phyloP scores from a whole-genome alignment of 352 stramenopile genomes.

The Proteromonas lacertae region DNA sequence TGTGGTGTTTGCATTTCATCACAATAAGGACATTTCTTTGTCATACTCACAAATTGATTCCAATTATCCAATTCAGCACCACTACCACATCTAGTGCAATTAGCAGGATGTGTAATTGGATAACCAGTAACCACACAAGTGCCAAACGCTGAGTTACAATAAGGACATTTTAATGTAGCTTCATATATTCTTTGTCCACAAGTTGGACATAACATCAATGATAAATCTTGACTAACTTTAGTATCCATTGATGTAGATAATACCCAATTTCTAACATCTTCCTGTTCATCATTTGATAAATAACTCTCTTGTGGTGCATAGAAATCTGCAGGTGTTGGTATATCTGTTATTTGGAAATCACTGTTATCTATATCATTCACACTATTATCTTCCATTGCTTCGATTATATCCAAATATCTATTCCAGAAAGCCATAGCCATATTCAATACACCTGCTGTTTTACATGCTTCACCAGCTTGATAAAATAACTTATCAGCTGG shows the following conservation, averaged over 20 bases:
- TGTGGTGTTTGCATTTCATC: constrained; percentile 9
- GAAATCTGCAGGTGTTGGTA: constrained; percentile 38
- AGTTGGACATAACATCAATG: constrained; percentile 19
- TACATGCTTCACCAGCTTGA: constrained; percentile 28
- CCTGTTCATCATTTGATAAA: constrained; percentile 24
- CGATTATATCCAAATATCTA: constrained; percentile 51
- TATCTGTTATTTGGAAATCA: constrained; percentile 49
- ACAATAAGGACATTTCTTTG: constrained; percentile 16
- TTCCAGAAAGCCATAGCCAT: constrained; percentile 13
- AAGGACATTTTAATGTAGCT: no score
- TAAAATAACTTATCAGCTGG: constrained; percentile 73
- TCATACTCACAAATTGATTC: constrained; percentile 15
- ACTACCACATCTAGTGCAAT: constrained; percentile 36
- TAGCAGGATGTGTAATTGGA: constrained; percentile 35
- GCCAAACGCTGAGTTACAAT: constrained; percentile 22
- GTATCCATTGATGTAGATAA: constrained; percentile 70
- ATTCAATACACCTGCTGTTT: constrained; percentile 45
- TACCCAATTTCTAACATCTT: constrained; percentile 73
- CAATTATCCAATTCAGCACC: constrained; percentile 17
- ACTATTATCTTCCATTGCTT: constrained; percentile 56
- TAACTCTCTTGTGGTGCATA: constrained; percentile 7
- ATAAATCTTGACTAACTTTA: constrained; percentile 52
- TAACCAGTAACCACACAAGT: constrained; percentile 56
- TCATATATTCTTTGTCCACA: no score
- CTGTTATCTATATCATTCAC: constrained; percentile 48